Conservation (phyloP, 208 protist genomes). For the Leishmania guyanensis region DNA sequence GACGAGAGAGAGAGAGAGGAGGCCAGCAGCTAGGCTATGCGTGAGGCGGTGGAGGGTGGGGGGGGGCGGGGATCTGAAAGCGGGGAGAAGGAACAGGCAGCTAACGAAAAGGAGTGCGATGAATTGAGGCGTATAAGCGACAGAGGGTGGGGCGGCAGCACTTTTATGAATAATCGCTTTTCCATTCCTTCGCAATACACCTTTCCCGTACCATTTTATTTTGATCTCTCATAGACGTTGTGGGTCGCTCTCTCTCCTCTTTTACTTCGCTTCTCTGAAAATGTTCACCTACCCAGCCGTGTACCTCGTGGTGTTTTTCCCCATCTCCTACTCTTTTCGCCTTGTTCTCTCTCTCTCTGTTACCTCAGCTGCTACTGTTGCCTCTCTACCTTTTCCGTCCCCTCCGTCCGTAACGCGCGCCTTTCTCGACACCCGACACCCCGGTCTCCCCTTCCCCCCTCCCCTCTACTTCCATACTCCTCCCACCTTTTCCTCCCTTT, state of each 20-base stretch:
- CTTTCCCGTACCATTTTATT: neutral
- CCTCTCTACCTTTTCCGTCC: neutral
- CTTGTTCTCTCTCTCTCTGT: neutral
- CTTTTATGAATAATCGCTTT: neutral
- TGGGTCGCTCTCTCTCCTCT: neutral
- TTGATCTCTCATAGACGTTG: neutral
- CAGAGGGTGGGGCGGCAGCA: neutral
- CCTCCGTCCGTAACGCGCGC: no score
- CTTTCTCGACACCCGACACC: no score
- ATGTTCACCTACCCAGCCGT: neutral
- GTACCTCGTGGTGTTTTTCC: neutral
- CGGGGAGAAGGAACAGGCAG: neutral
- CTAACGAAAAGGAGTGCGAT: neutral
- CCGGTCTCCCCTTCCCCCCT: no score
- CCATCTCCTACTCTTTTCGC: neutral
- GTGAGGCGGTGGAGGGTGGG: neutral
- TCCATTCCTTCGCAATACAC: neutral
- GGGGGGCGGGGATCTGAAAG: neutral
- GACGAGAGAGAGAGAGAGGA: neutral
- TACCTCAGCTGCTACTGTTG: neutral
- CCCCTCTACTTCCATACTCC: no score
- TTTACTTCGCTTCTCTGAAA: conserved; percentile 4
- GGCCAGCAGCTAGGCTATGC: neutral
- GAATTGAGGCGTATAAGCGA: neutral
- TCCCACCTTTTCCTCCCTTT: no score